Base-by-base conservation (phyloP, 345 rosid species). In the Euphorbia tirucalli region DNA sequence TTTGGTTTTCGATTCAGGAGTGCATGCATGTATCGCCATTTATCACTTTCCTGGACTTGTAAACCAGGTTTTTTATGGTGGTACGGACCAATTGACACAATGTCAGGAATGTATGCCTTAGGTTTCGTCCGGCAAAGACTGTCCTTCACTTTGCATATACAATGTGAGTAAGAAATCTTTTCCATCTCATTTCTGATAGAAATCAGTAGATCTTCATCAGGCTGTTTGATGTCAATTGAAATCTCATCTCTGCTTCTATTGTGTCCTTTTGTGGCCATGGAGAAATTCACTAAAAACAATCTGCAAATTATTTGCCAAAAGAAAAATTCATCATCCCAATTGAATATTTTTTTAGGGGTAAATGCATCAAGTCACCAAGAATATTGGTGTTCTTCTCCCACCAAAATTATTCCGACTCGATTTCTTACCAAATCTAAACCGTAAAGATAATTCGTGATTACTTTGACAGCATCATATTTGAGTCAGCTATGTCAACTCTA, bases 31-130 rank as follows among this genome's bases (percentile, higher is more conserved):
- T 88, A 86, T 16, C 85, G 81, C 89, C 82, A 83, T 46, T 88
- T 88, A 10, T 81, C 83, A 1, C 71, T 71, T 69, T 86, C 84
- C 80, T 73, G 77, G 25, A 59, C 0, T n/a, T 0, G 4, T 1
- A 65, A 10, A 24, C 0, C 19, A 19, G 0, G 0, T 3, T 15
- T 14, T 0, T 25, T 44, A 0, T 61, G 83, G 73, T 83, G 83
- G 61, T 80, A 77, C 63, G 87, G 86, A 15, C 92, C 92, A 3
- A 88, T 75, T 22, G 88, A 83, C 7, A 88, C 62, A 39, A 48
- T 80, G 5, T 64, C 61, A 1, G 89, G 89, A 41, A n/a, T 25
- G 57, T 75, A 80, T 4, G 67, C 13, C 32, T 32, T 25, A 13
- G 10, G 8, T 21, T 78, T 35, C 22, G 54, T 59, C 10, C 16